Base-by-base conservation (phyloP, 148 eudicot species). In the Rhododendron henanense region DNA sequence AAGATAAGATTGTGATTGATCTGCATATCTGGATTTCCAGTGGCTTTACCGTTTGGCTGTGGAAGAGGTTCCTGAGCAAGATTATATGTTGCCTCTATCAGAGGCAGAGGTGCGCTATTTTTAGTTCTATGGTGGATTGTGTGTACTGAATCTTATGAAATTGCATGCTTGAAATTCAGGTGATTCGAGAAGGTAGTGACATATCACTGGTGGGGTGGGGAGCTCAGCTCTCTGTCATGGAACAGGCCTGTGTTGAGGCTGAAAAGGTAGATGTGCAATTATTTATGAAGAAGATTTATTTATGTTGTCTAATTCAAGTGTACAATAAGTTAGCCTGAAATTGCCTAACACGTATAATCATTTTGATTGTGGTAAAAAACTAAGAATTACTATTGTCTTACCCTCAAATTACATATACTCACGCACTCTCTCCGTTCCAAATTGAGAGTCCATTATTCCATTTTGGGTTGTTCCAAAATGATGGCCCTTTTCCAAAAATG, bases 131-230 rank as follows among this genome's bases (percentile, higher is more conserved):
- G 41, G 13, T 25, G 82, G 51, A 71, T 65, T 7, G 74, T 14
- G 31, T 21, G 35, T 77, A 53, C 41, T 57, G 48, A 35, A n/a
- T 55, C 84, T 87, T 78, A 87, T 45, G 75, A 69, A 57, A 71
- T 80, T 25, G 6, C 18, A 16, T 48, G 28, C 81, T 76, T 76
- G 23, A 78, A 67, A 75, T 82, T 51, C 89, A 97, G 98, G 95
- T 97, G 84, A 91, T 97, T 57, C 90, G 94, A 81, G 95, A 97
- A 91, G 99, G 99, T 50, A 92, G 89, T 87, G 98, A 97, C 90
- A 94, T 97, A 82, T 95, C 99, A 82, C 93, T 97, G 74, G 96
- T 97, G 79, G 98, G 99, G 69, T 95, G 98, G 99, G 99, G 99
- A 87, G 98, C 98, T 85, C 98, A 97, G 90, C 91, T 95, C 53